Base-by-base conservation (phyloP, 2,329 filamentous ascomycete species). In the Fusarium abutilonis region DNA sequence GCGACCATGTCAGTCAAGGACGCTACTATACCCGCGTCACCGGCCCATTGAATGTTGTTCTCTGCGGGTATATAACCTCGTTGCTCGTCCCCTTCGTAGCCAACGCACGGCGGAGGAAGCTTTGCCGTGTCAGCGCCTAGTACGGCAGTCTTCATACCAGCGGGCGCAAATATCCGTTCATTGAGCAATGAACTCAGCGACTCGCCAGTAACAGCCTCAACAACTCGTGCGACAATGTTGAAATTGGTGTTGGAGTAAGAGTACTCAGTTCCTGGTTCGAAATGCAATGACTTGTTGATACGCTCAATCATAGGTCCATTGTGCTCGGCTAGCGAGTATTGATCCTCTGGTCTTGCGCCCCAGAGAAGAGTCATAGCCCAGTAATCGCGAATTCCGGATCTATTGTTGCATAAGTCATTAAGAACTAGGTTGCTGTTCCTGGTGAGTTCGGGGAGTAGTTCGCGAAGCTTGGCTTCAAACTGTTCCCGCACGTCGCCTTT, bases 231-330 rank as follows among this genome's bases (percentile, higher is more conserved):
- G 21, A 63, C 38, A 2, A 63, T 60, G 21, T 64, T 63, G 36
- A 50, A 63, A n/a, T 63, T 63, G 19, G 60, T 63, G 17, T 63
- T 63, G 9, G 44, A 60, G 44, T 63, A 64, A 28, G 60, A 64
- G 29, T 60, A 63, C 44, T 63, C 60, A 9, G n/a, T 47, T 3
- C 60, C 60, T 0, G 60, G 60, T 14, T 53, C 39, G 21, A 64
- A 63, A 21, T 63, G 60, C 14, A 39, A 43, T 4, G 60, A 64
- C 44, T 29, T 29, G 28, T 45, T 56, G 23, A 63, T 23, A 2
- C 32, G 49, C 8, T 64, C 32, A 4, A 63, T 14, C 26, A 63
- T 47, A 1, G 43, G 35, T 3, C 34, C 55, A 29, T 63, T 60
- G 3, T 63, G 55, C 13, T 64, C 41, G 31, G 50, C 34, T 17